Evolutionary conservation across 2,329 filamentous ascomycete species (phyloP), one percentile per base, ranked within the genome.

Genomic region (Cladophialophora immunda): DNA sequence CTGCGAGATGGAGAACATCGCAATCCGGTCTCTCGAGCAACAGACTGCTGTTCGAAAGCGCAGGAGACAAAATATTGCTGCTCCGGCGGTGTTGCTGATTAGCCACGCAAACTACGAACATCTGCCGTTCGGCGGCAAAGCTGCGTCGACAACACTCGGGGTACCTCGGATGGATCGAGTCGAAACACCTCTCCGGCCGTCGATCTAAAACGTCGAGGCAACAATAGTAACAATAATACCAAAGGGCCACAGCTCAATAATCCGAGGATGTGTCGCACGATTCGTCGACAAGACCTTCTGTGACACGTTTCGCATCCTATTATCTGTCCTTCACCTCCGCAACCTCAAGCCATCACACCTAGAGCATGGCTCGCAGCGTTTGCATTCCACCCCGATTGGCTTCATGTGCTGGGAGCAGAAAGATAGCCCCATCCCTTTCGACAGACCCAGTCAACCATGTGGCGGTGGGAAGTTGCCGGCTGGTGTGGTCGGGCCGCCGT

Each of bases 391-490:
- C 53, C 47, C 55, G 29, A 63, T 62, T 58, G 54, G 66, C 56
- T 59, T 63, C 29, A 50, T 15, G n/a, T 29, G 38, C 5, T 32
- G 30, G 15, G 38, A 41, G 27, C 54, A 59, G n/a, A n/a, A 41
- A 9, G 27, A 54, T 56, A 22, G 50, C 53, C n/a, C 17, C 17
- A 30, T 47, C 45, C 62, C 50, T 52, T 36, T 60, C 62, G 58
- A 64, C 29, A 63, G 29, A 52, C n/a, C 36, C 38, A 25, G 60
- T 62, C 56, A 60, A 38, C 61, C 66, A 68, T 68, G 66, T 65
- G 66, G 66, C 56, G 9, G 22, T 60, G 62, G 55, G 34, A 52
- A 58, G n/a, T 52, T 45, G 34, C 34, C 25, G 53, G 27, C 25
- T 62, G 60, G 9, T 29, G n/a, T 30, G 53, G 27, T 30, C 34